Percentiles rank a stretch among this genome's conserved stretches.
These are phyloP conservation scores for Leishmania turanica DNA, from an alignment of 208 protist genomes.

Conservation along the genomic window DNA sequence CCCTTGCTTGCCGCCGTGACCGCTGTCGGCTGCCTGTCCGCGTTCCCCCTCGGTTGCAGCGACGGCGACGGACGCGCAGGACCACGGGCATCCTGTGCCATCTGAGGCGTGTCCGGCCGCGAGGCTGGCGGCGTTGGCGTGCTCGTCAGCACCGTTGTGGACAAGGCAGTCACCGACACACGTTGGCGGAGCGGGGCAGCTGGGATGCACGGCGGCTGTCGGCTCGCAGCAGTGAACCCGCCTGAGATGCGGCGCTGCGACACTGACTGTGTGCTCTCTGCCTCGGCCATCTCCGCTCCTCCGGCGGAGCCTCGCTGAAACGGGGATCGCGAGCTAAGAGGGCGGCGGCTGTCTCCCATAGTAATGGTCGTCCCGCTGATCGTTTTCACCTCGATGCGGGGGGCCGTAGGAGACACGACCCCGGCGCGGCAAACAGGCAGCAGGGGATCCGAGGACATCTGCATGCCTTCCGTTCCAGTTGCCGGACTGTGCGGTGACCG, in stretches of 20 bases:
- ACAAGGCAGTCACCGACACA: conserved; percentile 1
- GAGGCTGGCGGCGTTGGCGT: neutral
- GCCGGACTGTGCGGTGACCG: neutral
- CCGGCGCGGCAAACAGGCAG: conserved; percentile 14
- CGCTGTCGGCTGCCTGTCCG: neutral
- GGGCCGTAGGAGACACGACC: conserved; percentile 1
- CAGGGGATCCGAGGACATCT: neutral
- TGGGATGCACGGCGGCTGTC: neutral
- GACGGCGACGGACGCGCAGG: neutral
- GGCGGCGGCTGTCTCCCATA: neutral
- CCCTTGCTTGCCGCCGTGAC: neutral
- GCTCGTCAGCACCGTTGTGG: neutral
- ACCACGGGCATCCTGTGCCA: neutral
- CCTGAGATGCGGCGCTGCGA: conserved; percentile 8
- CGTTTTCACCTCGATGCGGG: conserved; percentile 8
- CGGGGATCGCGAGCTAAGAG: neutral
- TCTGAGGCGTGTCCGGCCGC: neutral
- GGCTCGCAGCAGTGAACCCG: neutral
- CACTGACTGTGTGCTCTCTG: neutral
- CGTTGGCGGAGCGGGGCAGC: neutral
- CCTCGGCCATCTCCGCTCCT: neutral
- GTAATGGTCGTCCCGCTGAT: conserved; percentile 1
- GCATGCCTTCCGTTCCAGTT: neutral
- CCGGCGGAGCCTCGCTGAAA: neutral
- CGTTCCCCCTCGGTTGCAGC: neutral